Evolutionary conservation across 495 filamentous ascomycete genomes (phyloP), one percentile per base, ranked within the genome.

Genomic region (Cercophora samala): DNA sequence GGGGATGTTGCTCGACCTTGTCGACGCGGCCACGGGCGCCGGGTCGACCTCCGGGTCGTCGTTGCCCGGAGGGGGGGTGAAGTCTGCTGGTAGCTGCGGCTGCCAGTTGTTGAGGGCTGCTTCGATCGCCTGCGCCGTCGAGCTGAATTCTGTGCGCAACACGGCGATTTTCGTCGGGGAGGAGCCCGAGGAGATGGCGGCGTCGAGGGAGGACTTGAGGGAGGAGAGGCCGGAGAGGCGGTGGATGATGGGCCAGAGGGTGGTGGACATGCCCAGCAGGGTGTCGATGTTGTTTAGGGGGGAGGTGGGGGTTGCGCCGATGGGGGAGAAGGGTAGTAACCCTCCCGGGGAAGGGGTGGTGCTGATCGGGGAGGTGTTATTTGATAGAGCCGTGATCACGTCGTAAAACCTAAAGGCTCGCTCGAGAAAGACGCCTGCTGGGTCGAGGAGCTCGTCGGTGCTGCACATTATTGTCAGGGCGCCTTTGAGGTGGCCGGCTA

Each of bases 381-480:
- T 80, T n/a, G 86, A 89, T 55, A 89, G 76, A 6, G 86, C 86
- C 9, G 85, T 81, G 21, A 88, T 86, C 18, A 89, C 86, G 70
- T 89, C 86, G 75, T 88, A 89, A 68, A 87, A 89, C 5, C 85
- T 81, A 65, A 89, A 89, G 3, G 85, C 85, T 17, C 85, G 80
- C 74, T 87, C 85, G 13, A 89, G 72, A 65, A 88, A 89, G 21
- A 79, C 70, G 64, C 80, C 80, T 0, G 85, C 85, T 5, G 85
- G 78, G 52, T 82, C 82, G 1, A 79, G 74, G 32, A 81, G 78
- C 56, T 78, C 78, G 56, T 79, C 74, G 17, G 77, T 77, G 15
- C 81, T 78, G 24, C 78, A 81, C 82, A 88, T 85, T 18, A 89
- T 81, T 0, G 86, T 84, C 54, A 88, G 74, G 11, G 85, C 86